Conservation (phyloP, 441 rosid genomes). For the Manihot esculenta region DNA sequence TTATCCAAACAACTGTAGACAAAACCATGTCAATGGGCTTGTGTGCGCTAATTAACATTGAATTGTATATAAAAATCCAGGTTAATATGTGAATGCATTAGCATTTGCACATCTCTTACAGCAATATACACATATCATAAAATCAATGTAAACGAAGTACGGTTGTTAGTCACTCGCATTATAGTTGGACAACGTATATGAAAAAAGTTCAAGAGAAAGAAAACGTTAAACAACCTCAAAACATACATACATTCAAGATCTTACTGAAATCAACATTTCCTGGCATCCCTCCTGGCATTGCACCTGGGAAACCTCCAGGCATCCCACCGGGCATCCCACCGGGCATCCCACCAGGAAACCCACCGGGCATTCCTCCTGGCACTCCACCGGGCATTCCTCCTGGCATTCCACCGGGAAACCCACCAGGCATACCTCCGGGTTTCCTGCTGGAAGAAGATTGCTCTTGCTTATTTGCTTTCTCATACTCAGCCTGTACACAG, state of each 20-base stretch:
- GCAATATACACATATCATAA: no score
- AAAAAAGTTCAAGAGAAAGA: background rate
- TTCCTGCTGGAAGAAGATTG: slow-evolving; percentile 72
- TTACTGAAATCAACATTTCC: slow-evolving; percentile 89
- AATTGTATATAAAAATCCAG: background rate
- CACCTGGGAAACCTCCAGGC: slow-evolving; percentile 45
- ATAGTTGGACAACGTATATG: background rate
- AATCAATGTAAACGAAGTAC: background rate
- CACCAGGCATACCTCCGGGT: slow-evolving; percentile 56
- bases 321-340: slow-evolving; percentile 40
- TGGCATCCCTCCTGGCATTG: slow-evolving; percentile 65
- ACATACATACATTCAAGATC: slow-evolving; percentile 68
- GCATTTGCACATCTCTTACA: no score
- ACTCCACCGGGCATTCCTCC: slow-evolving; percentile 45
- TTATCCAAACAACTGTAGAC: background rate
- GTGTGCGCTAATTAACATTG: no score
- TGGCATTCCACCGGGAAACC: slow-evolving; percentile 43
- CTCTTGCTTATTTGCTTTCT: slow-evolving; percentile 88
- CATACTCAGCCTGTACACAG: slow-evolving; percentile 80
- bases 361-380: slow-evolving; percentile 48
- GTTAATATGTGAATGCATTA: no score
- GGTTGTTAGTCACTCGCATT: background rate
- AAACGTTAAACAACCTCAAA: background rate
- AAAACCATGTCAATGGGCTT: no score
- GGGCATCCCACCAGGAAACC: slow-evolving; percentile 57